Conservation (phyloP, 768 basidiomycete genomes). For the Auriscalpium microsporum region DNA sequence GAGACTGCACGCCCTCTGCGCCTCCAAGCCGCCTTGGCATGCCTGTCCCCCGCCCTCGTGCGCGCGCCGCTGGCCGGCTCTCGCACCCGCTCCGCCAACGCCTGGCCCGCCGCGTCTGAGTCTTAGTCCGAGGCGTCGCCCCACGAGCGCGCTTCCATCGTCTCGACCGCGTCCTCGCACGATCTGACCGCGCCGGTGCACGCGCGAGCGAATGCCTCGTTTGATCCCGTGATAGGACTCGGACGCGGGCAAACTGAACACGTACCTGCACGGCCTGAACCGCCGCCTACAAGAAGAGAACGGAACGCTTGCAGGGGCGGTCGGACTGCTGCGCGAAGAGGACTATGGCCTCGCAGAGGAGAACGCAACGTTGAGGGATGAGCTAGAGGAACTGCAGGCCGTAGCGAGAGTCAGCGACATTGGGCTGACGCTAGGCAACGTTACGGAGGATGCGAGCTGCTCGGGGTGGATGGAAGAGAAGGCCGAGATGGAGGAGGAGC, state of each 20-base stretch:
- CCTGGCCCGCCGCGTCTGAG: constrained; percentile 22
- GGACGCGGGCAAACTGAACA: constrained; percentile 80
- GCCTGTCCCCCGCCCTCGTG: constrained; percentile 43
- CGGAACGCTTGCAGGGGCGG: constrained; percentile 46
- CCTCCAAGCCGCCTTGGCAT: constrained; percentile 51
- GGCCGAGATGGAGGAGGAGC: constrained; percentile 36
- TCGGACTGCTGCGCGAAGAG: constrained; percentile 45
- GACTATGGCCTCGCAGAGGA: constrained; percentile 14
- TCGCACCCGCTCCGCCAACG: constrained; percentile 63
- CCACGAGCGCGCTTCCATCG: constrained; percentile 57
- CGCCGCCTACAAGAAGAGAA: constrained; percentile 81
- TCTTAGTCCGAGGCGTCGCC: constrained; percentile 24
- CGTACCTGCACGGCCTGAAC: constrained; percentile 81
- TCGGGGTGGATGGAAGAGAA: constrained; percentile 72
- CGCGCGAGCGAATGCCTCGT: constrained; percentile 74
- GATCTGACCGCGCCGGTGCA: constrained; percentile 63
- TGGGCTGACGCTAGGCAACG: constrained; percentile 46
- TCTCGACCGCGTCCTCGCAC: constrained; percentile 81
- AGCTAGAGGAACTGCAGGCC: constrained; percentile 14
- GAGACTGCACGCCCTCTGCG: constrained; percentile 20
- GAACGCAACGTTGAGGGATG: constrained; percentile 2
- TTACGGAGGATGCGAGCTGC: constrained; percentile 51
- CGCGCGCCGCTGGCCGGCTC: constrained; percentile 30
- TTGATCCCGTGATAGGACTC: constrained; percentile 76
- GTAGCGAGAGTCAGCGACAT: constrained; percentile 33